Evolutionary conservation across 2,329 filamentous ascomycete genomes (phyloP).

Genomic region (Scytalidium sp.): DNA sequence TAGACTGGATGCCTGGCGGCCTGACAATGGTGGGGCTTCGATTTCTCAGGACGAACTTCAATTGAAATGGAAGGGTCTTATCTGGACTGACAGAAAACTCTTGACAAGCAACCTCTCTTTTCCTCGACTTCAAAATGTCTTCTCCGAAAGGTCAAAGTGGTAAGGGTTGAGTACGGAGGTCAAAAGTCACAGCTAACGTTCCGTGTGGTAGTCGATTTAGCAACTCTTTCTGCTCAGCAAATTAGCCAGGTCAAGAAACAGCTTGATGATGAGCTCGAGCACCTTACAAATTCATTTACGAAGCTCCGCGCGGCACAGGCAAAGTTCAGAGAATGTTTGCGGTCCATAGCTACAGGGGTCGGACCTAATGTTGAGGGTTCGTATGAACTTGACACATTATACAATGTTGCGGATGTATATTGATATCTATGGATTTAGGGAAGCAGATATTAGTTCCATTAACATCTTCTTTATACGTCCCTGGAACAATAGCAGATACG

Average conservation of each 20-base stretch:
- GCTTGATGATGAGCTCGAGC: constrained; percentile 92
- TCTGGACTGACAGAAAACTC: not conserved
- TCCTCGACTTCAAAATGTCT: not conserved
- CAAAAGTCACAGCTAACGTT: no score
- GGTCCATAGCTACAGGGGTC: constrained; percentile 65
- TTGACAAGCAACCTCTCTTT: not conserved
- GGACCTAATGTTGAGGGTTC: constrained; percentile 33
- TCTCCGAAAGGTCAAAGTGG: not conserved
- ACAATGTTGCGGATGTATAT: not conserved
- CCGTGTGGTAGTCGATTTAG: constrained; percentile 58
- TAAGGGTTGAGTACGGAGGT: not conserved
- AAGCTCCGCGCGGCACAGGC: constrained; percentile 86
- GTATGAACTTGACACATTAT: constrained; percentile 26
- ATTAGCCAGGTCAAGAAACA: constrained; percentile 92
- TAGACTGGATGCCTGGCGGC: not conserved
- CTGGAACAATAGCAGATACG: constrained; percentile 71
- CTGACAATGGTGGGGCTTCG: not conserved
- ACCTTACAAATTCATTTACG: constrained; percentile 84
- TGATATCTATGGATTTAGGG: constrained; percentile 18
- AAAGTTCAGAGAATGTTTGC: constrained; percentile 88
- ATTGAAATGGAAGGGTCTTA: not conserved
- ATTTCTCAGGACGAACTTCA: not conserved
- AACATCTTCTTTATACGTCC: constrained; percentile 92
- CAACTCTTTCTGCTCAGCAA: constrained; percentile 77
- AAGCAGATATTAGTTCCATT: constrained; percentile 82